Conservation (phyloP, 163 green algal species). For the Coccomyxa subellipsoidea region DNA sequence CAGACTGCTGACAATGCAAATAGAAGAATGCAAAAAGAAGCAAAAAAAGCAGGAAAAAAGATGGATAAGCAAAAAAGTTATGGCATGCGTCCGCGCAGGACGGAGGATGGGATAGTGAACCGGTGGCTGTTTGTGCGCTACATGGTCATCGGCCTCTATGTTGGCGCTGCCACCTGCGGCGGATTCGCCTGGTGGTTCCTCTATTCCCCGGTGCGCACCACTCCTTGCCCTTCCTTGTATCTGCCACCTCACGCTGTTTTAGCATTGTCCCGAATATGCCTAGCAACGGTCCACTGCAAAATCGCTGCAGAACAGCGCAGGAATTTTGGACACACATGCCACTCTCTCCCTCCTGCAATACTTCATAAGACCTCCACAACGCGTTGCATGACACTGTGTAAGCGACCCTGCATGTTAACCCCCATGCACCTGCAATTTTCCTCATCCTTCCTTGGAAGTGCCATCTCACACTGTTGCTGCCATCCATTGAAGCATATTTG, state of each 20-base stretch:
- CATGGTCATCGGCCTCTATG: conserved; percentile 81
- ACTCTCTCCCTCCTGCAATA: neutral
- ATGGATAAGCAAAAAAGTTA: too few species aligned
- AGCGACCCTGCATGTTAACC: neutral
- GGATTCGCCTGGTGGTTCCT: conserved; percentile 93
- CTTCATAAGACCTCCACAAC: too few species aligned
- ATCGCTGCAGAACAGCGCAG: too few species aligned
- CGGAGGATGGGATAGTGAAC: conserved; percentile 83
- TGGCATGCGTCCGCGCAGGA: too few species aligned
- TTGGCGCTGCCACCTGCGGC: conserved; percentile 78
- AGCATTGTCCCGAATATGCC: neutral
- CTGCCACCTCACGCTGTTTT: neutral
- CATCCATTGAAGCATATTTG: too few species aligned
- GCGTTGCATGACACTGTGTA: neutral
- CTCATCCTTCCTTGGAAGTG: too few species aligned
- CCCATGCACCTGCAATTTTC: too few species aligned
- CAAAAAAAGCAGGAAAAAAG: too few species aligned
- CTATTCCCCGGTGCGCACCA: conserved; percentile 23
- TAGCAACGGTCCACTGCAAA: too few species aligned
- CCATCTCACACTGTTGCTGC: too few species aligned
- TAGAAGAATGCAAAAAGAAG: too few species aligned
- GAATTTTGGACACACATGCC: neutral
- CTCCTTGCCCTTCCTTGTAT: neutral
- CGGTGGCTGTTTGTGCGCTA: conserved; percentile 86
- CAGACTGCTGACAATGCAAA: too few species aligned